A percentile compares a stretch with the other conserved stretches of the same genome.
Evolutionary conservation across 2,329 filamentous ascomycete species (phyloP).

Genomic region (Coniochaeta sp.): DNA sequence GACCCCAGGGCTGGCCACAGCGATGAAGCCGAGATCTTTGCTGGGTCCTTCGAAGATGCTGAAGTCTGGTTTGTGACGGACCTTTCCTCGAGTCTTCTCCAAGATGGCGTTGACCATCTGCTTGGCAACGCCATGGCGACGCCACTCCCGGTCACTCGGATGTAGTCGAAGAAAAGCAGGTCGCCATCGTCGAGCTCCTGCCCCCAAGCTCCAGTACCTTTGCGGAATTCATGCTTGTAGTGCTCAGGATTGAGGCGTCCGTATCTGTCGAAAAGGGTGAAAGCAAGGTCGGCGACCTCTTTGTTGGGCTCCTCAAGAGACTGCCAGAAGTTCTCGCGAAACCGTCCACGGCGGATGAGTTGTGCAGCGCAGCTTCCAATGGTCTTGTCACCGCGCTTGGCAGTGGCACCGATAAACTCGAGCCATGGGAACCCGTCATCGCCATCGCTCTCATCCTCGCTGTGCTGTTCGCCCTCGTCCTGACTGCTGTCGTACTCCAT

Average conservation of each 20-base stretch:
- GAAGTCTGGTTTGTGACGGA: no score
- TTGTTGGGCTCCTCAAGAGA: constrained; percentile 19
- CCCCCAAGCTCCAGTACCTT: constrained; percentile 21
- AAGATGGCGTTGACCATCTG: constrained; percentile 22
- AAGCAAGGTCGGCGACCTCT: constrained; percentile 17
- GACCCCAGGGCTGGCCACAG: constrained; percentile 11
- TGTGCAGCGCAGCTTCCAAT: constrained; percentile 6
- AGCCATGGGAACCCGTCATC: neutral
- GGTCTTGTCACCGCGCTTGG: neutral
- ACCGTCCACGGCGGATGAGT: constrained; percentile 6
- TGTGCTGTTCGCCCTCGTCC: neutral
- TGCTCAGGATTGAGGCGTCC: constrained; percentile 25
- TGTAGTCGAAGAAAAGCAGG: constrained; percentile 16
- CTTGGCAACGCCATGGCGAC: constrained; percentile 22
- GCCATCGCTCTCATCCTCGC: neutral
- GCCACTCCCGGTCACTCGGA: constrained; percentile 7
- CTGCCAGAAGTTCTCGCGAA: constrained; percentile 18
- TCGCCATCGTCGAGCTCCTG: constrained; percentile 19
- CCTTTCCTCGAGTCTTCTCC: constrained; percentile 12
- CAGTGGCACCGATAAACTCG: neutral
- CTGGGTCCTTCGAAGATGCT: no score
- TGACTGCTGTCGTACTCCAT: no score
- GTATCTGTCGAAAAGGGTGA: constrained; percentile 29
- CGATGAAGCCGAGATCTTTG: constrained; percentile 9
- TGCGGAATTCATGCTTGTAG: constrained; percentile 17